Conservation (phyloP, 2,329 filamentous ascomycete species). For the Talaromyces sp. region DNA sequence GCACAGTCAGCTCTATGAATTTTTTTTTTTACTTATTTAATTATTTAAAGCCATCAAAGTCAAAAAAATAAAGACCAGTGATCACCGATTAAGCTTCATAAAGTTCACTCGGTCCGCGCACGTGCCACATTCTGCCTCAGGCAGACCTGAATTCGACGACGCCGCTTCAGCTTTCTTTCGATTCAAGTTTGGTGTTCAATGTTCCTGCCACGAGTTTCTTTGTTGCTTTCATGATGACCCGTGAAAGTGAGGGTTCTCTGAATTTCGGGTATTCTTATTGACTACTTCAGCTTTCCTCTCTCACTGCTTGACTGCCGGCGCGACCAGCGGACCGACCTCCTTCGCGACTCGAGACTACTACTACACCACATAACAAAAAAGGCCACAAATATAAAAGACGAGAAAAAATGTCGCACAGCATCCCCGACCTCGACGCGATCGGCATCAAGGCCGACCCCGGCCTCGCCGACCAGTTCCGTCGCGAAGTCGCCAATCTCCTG, state of each 20-base stretch:
- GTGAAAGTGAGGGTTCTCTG: not conserved
- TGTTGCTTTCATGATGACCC: not conserved
- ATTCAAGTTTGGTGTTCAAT: not conserved
- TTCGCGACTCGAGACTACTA: not conserved
- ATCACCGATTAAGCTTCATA: not conserved
- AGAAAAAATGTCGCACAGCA: conserved; percentile 20
- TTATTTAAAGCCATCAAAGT: too few species aligned
- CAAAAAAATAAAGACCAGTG: not conserved
- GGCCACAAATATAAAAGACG: not conserved
- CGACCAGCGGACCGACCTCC: not conserved
- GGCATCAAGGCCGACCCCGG: conserved; percentile 62
- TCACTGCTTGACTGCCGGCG: not conserved
- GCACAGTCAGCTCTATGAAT: not conserved
- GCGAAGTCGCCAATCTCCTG: conserved; percentile 72
- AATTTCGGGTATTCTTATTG: not conserved
- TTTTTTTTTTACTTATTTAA: too few species aligned
- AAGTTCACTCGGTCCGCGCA: not conserved
- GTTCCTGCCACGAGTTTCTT: not conserved
- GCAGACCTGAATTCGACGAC: not conserved
- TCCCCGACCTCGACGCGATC: conserved; percentile 37
- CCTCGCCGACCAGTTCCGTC: conserved; percentile 59
- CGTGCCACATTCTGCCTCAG: not conserved
- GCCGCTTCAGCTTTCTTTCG: not conserved
- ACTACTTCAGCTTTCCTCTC: not conserved
- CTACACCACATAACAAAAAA: not conserved